phyloP scores from a whole-genome alignment of 176 grass and related monocot genomes.

The Melocanna baccifera region DNA sequence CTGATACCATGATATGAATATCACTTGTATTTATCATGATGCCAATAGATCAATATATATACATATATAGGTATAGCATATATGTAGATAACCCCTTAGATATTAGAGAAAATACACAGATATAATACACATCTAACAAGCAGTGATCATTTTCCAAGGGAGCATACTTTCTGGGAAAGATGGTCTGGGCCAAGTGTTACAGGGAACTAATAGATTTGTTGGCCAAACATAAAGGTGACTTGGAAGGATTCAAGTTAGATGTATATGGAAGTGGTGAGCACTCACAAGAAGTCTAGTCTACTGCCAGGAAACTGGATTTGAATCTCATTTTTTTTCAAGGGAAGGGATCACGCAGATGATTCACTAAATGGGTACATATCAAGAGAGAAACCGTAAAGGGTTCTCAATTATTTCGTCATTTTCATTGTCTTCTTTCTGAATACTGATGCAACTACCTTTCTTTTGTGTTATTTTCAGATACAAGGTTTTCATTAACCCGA shows the following conservation, averaged over 20 bases:
- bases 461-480: slow-evolving; percentile 45
- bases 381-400: background rate
- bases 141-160: slow-evolving; percentile 60
- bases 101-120: no score
- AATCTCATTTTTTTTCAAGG: slow-evolving; percentile 73
- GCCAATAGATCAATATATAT: no score
- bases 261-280: slow-evolving; percentile 75
- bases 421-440: background rate
- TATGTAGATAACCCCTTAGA: no score
- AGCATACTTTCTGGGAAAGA: slow-evolving; percentile 84
- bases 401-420: background rate
- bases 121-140: no score
- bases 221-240: slow-evolving; percentile 55
- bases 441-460: background rate
- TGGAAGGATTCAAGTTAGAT: slow-evolving; percentile 68
- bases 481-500: slow-evolving; percentile 82
- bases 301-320: slow-evolving; percentile 59
- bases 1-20: no score
- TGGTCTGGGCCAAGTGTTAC: slow-evolving; percentile 89
- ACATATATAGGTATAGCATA: no score
- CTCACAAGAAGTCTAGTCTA: slow-evolving; percentile 59
- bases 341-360: slow-evolving; percentile 78
- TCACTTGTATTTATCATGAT: no score
- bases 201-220: slow-evolving; percentile 73
- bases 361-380: slow-evolving; percentile 65